Percentiles rank a stretch among this genome's conserved stretches.
Evolutionary conservation across 2,329 filamentous ascomycete species (phyloP).

Genomic region (Alternaria conjuncta): DNA sequence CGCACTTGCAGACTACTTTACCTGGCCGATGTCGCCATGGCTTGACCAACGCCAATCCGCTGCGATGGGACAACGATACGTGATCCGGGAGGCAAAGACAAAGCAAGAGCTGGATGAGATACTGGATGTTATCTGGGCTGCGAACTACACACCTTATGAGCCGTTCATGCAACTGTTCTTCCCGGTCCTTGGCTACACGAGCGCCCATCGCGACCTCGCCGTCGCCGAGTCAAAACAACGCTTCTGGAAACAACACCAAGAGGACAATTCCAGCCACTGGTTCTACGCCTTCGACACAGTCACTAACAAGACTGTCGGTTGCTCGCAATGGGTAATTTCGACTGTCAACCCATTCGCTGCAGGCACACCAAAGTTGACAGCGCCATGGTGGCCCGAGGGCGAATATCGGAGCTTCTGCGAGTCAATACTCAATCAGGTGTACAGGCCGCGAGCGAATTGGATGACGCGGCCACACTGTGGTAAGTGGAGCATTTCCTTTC

Average conservation of each 20-base stretch:
- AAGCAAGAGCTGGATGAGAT: constrained; percentile 39
- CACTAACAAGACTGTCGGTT: constrained; percentile 33
- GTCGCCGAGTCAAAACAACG: constrained; percentile 39
- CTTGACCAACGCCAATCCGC: constrained; percentile 19
- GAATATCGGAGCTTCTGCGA: constrained; percentile 44
- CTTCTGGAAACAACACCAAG: constrained; percentile 37
- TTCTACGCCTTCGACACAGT: constrained; percentile 36
- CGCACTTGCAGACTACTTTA: constrained; percentile 18
- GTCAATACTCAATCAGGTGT: constrained; percentile 42
- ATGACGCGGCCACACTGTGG: constrained; percentile 45
- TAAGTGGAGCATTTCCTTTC: constrained; percentile 24
- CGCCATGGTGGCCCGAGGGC: constrained; percentile 46
- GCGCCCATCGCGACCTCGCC: constrained; percentile 32
- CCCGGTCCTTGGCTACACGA: constrained; percentile 39
- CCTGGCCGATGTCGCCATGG: constrained; percentile 28
- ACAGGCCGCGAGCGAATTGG: constrained; percentile 38
- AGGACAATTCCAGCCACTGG: constrained; percentile 41
- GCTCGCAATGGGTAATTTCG: constrained; percentile 42
- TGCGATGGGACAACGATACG: constrained; percentile 29
- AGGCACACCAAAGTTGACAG: constrained; percentile 32
- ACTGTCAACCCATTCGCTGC: constrained; percentile 38
- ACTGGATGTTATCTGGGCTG: constrained; percentile 43
- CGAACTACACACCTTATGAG: constrained; percentile 46
- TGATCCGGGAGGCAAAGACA: constrained; percentile 33
- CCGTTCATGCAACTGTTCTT: constrained; percentile 45